Evolutionary conservation across 306 rosid species (phyloP).

Genomic region (Lithocarpus polystachyus): DNA sequence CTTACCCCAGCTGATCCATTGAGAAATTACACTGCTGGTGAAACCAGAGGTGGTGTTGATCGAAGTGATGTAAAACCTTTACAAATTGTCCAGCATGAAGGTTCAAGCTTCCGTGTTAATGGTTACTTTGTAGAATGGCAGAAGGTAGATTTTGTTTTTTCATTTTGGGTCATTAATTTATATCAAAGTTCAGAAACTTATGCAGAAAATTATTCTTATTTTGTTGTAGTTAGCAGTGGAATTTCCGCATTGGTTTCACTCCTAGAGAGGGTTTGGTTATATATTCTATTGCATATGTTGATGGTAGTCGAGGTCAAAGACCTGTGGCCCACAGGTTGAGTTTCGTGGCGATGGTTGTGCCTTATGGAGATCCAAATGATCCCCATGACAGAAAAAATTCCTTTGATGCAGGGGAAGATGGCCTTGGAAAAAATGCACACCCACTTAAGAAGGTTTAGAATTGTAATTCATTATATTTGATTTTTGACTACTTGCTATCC

Average conservation of each 20-base stretch:
- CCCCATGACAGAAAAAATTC: slow-evolving; percentile 96
- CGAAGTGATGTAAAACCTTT: slow-evolving; percentile 89
- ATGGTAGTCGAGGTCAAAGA: slow-evolving; percentile 87
- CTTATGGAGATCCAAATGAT: slow-evolving; percentile 89
- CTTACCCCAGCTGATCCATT: slow-evolving; percentile 94
- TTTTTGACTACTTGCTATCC: background rate
- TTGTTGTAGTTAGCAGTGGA: slow-evolving; percentile 66
- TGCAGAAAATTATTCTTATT: slow-evolving; percentile 4
- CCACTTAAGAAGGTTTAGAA: slow-evolving; percentile 71
- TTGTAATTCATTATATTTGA: slow-evolving; percentile 12
- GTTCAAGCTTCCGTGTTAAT: slow-evolving; percentile 89
- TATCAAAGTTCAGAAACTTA: slow-evolving; percentile 1
- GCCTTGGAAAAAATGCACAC: slow-evolving; percentile 92
- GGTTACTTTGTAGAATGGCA: slow-evolving; percentile 89
- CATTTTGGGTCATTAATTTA: background rate
- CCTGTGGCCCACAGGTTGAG: slow-evolving; percentile 86
- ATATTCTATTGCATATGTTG: slow-evolving; percentile 84
- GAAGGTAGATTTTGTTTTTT: slow-evolving; percentile 52
- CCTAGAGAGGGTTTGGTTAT: slow-evolving; percentile 90
- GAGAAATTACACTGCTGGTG: slow-evolving; percentile 88
- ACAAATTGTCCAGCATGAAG: slow-evolving; percentile 83
- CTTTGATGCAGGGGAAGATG: slow-evolving; percentile 95
- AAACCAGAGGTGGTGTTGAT: slow-evolving; percentile 83
- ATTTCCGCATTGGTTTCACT: slow-evolving; percentile 85
- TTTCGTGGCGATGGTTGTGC: slow-evolving; percentile 96